phyloP scores from a whole-genome alignment of 768 basidiomycete genomes.

The Holtermannia corniformis region DNA sequence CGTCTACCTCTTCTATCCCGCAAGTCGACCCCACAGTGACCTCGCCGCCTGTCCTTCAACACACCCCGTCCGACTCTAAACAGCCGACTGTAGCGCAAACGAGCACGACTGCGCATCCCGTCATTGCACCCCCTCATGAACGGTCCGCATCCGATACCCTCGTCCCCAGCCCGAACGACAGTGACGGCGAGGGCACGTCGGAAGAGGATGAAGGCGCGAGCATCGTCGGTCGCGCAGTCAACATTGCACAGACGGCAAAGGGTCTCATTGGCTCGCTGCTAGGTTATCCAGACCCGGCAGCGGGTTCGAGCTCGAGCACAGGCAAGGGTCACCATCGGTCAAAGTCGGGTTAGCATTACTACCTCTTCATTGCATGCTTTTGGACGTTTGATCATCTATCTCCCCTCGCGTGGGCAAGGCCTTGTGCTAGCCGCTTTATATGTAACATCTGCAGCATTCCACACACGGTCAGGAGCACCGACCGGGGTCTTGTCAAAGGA shows the following conservation, averaged over 20 bases:
- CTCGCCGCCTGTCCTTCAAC: not conserved
- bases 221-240: conserved; percentile 58
- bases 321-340: too few species aligned
- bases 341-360: not conserved
- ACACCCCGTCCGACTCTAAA: not conserved
- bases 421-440: too few species aligned
- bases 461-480: too few species aligned
- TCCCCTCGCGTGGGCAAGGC: too few species aligned
- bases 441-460: too few species aligned
- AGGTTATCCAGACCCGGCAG: conserved; percentile 29
- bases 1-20: not conserved
- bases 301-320: not conserved
- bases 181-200: not conserved
- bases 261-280: conserved; percentile 62
- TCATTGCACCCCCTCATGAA: not conserved
- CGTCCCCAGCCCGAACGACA: not conserved
- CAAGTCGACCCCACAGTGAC: not conserved
- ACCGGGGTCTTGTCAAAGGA: too few species aligned
- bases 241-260: conserved; percentile 69
- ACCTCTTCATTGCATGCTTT: too few species aligned
- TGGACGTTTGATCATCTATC: too few species aligned
- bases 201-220: conserved; percentile 41
- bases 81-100: not conserved
- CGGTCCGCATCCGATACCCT: not conserved
- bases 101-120: not conserved